phyloP scores from a whole-genome alignment of 2,329 filamentous ascomycete species.

The Phialocephala subalpina region DNA sequence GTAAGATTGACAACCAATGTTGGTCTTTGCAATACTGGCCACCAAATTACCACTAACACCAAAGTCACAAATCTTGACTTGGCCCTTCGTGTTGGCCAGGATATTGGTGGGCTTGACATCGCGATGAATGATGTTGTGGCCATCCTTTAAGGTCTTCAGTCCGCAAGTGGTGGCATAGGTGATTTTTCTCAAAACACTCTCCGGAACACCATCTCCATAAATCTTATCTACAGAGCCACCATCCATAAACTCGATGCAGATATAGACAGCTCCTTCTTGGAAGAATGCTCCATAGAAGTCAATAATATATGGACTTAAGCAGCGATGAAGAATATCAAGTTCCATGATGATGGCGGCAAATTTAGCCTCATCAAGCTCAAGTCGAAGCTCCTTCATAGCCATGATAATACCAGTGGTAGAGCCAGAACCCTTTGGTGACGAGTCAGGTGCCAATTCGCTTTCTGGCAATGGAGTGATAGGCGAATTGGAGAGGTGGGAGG shows the following conservation, averaged over 20 bases:
- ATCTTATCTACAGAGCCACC: slow-evolving; percentile 97
- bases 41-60: slow-evolving; percentile 96
- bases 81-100: slow-evolving; percentile 85
- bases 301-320: slow-evolving; percentile 94
- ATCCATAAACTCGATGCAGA: slow-evolving; percentile 99
- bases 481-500: slow-evolving; percentile 39
- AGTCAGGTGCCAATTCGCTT: slow-evolving; percentile 41
- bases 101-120: slow-evolving; percentile 99
- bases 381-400: slow-evolving; percentile 98
- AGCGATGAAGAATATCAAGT: slow-evolving; percentile 93
- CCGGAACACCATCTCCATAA: slow-evolving; percentile 89
- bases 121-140: slow-evolving; percentile 98
- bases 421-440: slow-evolving; percentile 44
- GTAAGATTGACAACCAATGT: slow-evolving; percentile 98
- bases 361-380: slow-evolving; percentile 96
- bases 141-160: slow-evolving; percentile 91
- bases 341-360: slow-evolving; percentile 98
- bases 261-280: slow-evolving; percentile 98
- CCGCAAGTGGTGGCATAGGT: slow-evolving; percentile 90
- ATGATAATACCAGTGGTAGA: slow-evolving; percentile 81
- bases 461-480: slow-evolving; percentile 47
- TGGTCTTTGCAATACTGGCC: slow-evolving; percentile 96
- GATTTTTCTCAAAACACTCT: slow-evolving; percentile 88
- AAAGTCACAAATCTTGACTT: slow-evolving; percentile 98
- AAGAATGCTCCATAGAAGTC: slow-evolving; percentile 99